These are phyloP conservation scores for Paragyromitra xinjiangensis DNA, from an alignment of 495 filamentous ascomycete species.

Conservation along the genomic window DNA sequence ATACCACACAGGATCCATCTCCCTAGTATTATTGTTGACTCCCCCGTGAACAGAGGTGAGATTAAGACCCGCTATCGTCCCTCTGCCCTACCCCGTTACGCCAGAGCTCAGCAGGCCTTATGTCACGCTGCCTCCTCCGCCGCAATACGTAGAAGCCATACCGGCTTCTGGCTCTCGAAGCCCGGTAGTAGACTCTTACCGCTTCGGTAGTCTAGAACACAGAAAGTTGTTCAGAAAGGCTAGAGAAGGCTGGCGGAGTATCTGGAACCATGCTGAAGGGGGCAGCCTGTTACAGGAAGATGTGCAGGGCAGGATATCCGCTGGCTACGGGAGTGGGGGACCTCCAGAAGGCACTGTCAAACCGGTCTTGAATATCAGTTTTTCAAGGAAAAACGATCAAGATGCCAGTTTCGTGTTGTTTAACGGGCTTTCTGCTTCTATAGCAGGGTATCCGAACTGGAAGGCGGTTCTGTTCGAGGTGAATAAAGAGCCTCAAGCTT, in stretches of 20 bases:
- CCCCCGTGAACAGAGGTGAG: neutral
- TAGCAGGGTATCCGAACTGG: neutral
- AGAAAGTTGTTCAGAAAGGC: neutral
- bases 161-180: neutral
- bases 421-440: neutral
- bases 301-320: neutral
- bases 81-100: neutral
- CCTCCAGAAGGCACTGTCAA: neutral
- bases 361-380: neutral
- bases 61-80: neutral
- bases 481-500: neutral
- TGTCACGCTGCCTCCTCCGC: neutral
- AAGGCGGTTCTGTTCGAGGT: neutral
- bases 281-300: neutral
- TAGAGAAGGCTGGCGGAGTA: neutral
- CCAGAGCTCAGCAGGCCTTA: neutral
- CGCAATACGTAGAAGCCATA: neutral
- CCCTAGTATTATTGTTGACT: neutral
- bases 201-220: neutral
- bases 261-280: neutral
- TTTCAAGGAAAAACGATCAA: neutral
- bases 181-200: neutral
- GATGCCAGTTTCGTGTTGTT: neutral
- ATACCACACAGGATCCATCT: neutral
- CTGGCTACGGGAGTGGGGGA: neutral